Base-by-base conservation (phyloP, 139 green algal species). In the Chlamydomonas urium region DNA sequence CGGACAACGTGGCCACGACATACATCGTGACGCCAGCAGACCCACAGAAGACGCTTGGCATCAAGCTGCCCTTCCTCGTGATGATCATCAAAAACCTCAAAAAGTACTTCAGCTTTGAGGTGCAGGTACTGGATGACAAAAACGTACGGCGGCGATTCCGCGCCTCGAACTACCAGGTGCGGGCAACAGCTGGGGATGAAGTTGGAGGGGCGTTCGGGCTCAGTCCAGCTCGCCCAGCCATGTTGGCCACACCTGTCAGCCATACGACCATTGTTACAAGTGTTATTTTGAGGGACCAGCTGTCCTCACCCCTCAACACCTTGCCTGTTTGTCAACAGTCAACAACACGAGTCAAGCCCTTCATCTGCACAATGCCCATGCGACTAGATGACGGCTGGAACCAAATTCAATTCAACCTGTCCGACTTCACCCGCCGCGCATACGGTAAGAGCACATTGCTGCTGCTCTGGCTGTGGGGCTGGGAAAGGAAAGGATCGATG, bases 101-200 rank as follows among this genome's bases (percentile, higher is more conserved):
- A 69, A 96, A 96, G 74, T 97, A 96, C 81, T 97, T 93, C 85
- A 93, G 79, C 75, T 98, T 99, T 50, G 94, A 99, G 83, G 94
- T 99, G 33, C 85, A 94, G 69, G 91, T 99, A 23, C 82, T 99
- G 38, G 95, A 99, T 76, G 94, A 98, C 90, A 99, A 99, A 86
- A 97, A 97, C 66, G 91, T 98, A 19, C 78, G 89, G n/a, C 78
- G 95, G 62, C 83, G 95, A 14, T 99, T 99, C 87, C 71, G 95
- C 2, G 95, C 95, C 0, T 98, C 92, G 33, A 99, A 97, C 79
- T 99, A 97, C 72, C 94, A 98, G 93, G 93, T 92, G 35, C 8
- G n/a, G n/a, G n/a, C n/a, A n/a, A n/a, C n/a, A n/a, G n/a, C n/a
- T n/a, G n/a, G n/a, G n/a, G n/a, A n/a, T n/a, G n/a, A n/a, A n/a